Evolutionary conservation across 306 rosid species (phyloP).

Genomic region (Trifolium pratense): DNA sequence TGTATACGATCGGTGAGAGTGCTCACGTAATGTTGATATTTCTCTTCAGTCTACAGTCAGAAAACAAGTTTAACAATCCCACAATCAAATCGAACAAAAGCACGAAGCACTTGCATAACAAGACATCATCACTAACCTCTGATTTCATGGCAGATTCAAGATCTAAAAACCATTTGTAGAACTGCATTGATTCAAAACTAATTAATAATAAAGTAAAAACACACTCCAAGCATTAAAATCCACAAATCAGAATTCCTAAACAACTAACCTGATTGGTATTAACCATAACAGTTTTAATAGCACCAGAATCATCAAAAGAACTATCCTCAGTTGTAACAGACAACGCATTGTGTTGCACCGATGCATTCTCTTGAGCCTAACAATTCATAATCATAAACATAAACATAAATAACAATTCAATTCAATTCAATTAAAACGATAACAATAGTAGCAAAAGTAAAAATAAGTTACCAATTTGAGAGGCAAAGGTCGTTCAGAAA

Average conservation of each 20-base stretch:
- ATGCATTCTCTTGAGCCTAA: slow-evolving; percentile 63
- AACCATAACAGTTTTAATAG: slow-evolving; percentile 72
- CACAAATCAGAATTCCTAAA: not conserved
- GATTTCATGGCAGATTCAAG: slow-evolving; percentile 97
- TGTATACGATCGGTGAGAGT: slow-evolving; percentile 86
- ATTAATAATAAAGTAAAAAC: slow-evolving; percentile 7
- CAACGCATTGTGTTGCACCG: slow-evolving; percentile 60
- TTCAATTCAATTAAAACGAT: not conserved
- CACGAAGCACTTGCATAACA: not conserved
- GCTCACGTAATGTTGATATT: slow-evolving; percentile 86
- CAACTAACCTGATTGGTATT: slow-evolving; percentile 78
- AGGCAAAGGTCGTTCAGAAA: slow-evolving; percentile 88
- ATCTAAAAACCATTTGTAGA: slow-evolving; percentile 94
- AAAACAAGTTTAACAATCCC: slow-evolving; percentile 27
- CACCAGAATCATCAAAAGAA: slow-evolving; percentile 59
- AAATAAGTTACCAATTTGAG: slow-evolving; percentile 58
- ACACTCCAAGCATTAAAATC: not conserved
- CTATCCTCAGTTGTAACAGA: slow-evolving; percentile 59
- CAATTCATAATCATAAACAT: slow-evolving; percentile 27
- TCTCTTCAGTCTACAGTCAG: slow-evolving; percentile 87
- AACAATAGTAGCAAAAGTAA: not conserved
- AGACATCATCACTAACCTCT: slow-evolving; percentile 64
- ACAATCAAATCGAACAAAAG: slow-evolving; percentile 25
- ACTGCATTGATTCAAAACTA: slow-evolving; percentile 58
- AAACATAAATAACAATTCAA: slow-evolving; percentile 10